Percentiles rank a stretch among this genome's conserved stretches.
Evolutionary conservation across 176 grass and related monocot genomes (phyloP).

Genomic region (Hordeum vulgare): MorexV3_pseudomolecules_assembly NC_058521.1:35654472-35654971

Average conservation of each 20-base stretch:
- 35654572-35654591: constrained; percentile 18
- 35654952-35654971: not conserved
- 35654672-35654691: not conserved
- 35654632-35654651: constrained; percentile 2
- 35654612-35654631: constrained; percentile 22
- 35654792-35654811: constrained; percentile 3
- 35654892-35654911: constrained; percentile 1
- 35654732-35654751: not conserved
- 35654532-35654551: constrained; percentile 1
- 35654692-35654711: not conserved
- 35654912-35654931: not conserved
- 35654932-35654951: constrained; percentile 14
- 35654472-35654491: not conserved
- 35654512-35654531: not conserved
- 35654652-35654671: not conserved
- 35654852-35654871: not conserved
- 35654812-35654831: constrained; percentile 5
- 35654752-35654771: not conserved
- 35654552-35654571: not conserved
- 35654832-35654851: not conserved
- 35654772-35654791: not conserved
- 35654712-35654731: not conserved
- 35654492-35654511: constrained; percentile 12
- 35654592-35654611: not conserved
- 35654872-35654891: not conserved